Base-by-base conservation (phyloP, 2,329 filamentous ascomycete species). In the Sporothrix curviconia region DNA sequence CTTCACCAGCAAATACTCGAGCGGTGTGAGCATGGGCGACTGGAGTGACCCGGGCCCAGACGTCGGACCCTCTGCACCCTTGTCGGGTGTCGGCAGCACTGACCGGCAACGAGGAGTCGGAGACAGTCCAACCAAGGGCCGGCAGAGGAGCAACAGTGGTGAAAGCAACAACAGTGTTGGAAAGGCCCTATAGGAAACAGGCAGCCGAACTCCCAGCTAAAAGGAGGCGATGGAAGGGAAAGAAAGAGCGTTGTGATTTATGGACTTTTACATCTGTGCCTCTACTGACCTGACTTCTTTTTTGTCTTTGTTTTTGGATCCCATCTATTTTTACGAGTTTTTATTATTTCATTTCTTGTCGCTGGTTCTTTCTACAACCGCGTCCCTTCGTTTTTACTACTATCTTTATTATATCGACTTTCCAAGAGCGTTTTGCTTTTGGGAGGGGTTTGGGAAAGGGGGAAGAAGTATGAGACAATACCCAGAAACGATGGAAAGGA, bases 11-110 rank as follows among this genome's bases (percentile, higher is more conserved):
- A 76, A 73, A 57, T 82, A 82, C 66, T 77, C 75, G 25, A 81
- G 78, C 63, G 78, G 78, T 42, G 66, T 76, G 8, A 78, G 72
- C 65, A 63, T 74, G 62, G 70, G 68, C 50, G 74, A 74, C 28
- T 82, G 74, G 78, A 78, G 76, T 55, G 79, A 81, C 56, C 79
- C 79, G 0, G 79, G 79, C 0, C 79, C 79, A 2, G 79, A 82
- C 60, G 71, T 82, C 1, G 78, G 79, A 0, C 72, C 74, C 0
- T 71, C 65, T 3, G 67, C 64, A 25, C 60, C 57, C 43, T 61
- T 70, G 51, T 65, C 66, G 65, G 68, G 69, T 46, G 67, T 68
- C 59, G 55, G 64, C 43, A 40, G 14, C 17, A 17, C 28, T 17
- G 37, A 36, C 22, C 36, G 28, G 36, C 49, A 63, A 42, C 61